Evolutionary conservation across 2,329 filamentous ascomycete genomes (phyloP).

Genomic region (Colletotrichum sp.): DNA sequence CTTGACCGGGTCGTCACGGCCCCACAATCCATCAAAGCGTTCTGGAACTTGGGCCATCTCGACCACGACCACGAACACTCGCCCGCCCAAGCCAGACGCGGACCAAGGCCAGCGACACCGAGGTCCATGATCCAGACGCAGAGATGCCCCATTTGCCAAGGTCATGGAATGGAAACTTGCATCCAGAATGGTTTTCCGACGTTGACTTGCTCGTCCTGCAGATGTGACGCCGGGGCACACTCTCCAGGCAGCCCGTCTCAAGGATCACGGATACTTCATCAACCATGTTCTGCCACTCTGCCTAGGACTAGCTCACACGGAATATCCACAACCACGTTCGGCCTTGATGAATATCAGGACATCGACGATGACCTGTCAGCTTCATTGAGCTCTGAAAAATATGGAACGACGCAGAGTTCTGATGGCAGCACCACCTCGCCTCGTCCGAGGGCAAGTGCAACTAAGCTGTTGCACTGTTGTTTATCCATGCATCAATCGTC

Average conservation of each 20-base stretch:
- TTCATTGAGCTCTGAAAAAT: neutral
- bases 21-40: constrained; percentile 16
- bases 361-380: neutral
- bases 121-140: neutral
- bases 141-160: neutral
- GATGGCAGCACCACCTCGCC: neutral
- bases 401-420: neutral
- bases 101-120: neutral
- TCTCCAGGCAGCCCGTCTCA: neutral
- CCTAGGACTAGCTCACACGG: neutral
- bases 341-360: neutral
- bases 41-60: constrained; percentile 16
- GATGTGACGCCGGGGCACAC: neutral
- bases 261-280: neutral
- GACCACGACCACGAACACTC: neutral
- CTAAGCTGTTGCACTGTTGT: neutral
- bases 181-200: neutral
- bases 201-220: neutral
- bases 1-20: neutral
- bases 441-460: neutral
- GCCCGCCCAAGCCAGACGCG: neutral
- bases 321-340: neutral
- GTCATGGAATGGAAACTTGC: neutral
- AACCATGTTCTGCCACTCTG: neutral
- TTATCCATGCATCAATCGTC: constrained; percentile 1